Conservation (phyloP, 495 filamentous ascomycete genomes). For the Xylaria palmicola region DNA sequence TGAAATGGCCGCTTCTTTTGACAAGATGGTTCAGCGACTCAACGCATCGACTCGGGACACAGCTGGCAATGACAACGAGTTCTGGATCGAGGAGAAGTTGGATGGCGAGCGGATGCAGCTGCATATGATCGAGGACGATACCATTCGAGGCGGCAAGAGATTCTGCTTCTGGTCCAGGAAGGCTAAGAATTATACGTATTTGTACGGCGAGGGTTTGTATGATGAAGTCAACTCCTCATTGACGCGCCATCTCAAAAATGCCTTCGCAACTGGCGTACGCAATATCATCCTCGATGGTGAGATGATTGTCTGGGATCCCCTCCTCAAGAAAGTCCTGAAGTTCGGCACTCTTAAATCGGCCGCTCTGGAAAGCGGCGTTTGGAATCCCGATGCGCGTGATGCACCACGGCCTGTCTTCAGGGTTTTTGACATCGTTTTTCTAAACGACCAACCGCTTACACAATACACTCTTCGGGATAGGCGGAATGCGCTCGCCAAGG, state of each 20-base stretch:
- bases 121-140: slow-evolving; percentile 78
- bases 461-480: slow-evolving; percentile 82
- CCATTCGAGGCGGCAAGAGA: slow-evolving; percentile 62
- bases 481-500: slow-evolving; percentile 67
- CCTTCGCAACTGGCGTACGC: slow-evolving; percentile 74
- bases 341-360: slow-evolving; percentile 96
- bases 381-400: slow-evolving; percentile 66
- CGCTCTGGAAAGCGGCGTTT: slow-evolving; percentile 69
- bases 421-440: slow-evolving; percentile 86
- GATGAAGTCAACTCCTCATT: slow-evolving; percentile 74
- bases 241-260: slow-evolving; percentile 73
- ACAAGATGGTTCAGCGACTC: slow-evolving; percentile 77
- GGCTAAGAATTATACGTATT: slow-evolving; percentile 94
- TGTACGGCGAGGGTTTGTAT: slow-evolving; percentile 74
- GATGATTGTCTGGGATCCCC: slow-evolving; percentile 99
- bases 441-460: slow-evolving; percentile 79
- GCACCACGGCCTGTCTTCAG: slow-evolving; percentile 77
- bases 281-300: slow-evolving; percentile 93
- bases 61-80: slow-evolving; percentile 68
- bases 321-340: slow-evolving; percentile 75
- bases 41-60: slow-evolving; percentile 36
- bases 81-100: slow-evolving; percentile 98
- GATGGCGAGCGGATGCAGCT: slow-evolving; percentile 97
- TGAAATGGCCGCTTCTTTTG: slow-evolving; percentile 77
- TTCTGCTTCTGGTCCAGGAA: slow-evolving; percentile 95